Base-by-base conservation (phyloP, 495 filamentous ascomycete species). In the Aspergillus taichungensis region DNA sequence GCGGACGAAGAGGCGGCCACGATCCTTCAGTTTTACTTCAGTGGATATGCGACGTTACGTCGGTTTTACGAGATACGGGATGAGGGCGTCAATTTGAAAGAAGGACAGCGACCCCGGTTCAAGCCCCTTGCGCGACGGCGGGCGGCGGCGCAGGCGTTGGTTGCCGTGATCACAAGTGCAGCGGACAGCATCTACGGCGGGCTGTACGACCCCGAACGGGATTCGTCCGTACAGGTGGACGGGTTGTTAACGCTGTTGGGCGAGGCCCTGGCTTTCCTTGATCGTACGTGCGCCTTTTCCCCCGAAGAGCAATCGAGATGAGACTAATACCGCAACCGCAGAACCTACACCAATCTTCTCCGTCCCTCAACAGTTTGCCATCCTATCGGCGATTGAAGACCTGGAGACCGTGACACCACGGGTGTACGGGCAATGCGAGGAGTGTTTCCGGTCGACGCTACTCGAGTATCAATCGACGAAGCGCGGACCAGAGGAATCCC, bases 11-110 rank as follows among this genome's bases (percentile, higher is more conserved):
- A 88, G 52, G 88, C 86, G 8, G 89, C 89, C 14, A 73, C 80
- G 44, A 78, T 92, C 8, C 71, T 96, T 2, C 84, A 86, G 39
- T 83, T 78, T 47, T 81, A 87, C 57, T 76, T 94, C n/a, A 88
- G 83, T 57, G 90, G 90, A 30, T 96, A 95, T 54, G 90, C 88
- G 30, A 89, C 84, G 0, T 70, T 96, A 6, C 79, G 89, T 11
- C 82, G 82, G 50, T 95, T 89, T 66, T 96, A 94, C 61, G 83
- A 89, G 51, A 76, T 87, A 33, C 80, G 90, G 37, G 89, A 96
- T 50, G 74, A 82, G 48, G 73, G 75, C 8, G 46, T 77, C 1
- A 50, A 53, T 13, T 49, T 66, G 5, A 28, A 59, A 38, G 55
- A 66, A 8, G 69, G 69, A n/a, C 53, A 71, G 47, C 61, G 51